A percentile compares a stretch with the other conserved stretches of the same genome.
Conservation (phyloP, 495 filamentous ascomycete genomes). For the Aspergillus kassunensis region DNA sequence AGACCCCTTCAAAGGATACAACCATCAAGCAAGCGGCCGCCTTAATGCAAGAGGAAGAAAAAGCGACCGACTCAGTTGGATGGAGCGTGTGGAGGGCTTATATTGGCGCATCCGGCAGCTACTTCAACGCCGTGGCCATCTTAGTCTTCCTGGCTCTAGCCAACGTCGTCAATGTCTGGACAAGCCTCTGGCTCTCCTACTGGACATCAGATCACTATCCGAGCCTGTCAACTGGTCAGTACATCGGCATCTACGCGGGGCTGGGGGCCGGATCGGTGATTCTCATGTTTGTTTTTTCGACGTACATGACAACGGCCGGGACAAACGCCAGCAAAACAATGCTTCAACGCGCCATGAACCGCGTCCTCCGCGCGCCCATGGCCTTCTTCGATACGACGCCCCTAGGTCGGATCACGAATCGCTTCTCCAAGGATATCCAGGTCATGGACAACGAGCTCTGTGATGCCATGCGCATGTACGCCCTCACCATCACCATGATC, state of each 20-base stretch:
- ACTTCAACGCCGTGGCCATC: slow-evolving; percentile 64
- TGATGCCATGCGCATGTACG: slow-evolving; percentile 91
- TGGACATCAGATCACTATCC: slow-evolving; percentile 76
- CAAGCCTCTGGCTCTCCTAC: slow-evolving; percentile 87
- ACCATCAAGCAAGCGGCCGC: slow-evolving; percentile 40
- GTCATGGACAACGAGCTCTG: slow-evolving; percentile 92
- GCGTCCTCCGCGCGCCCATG: slow-evolving; percentile 87
- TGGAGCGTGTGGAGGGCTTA: slow-evolving; percentile 83
- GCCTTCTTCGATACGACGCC: slow-evolving; percentile 97
- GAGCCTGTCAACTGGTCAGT: slow-evolving; percentile 51
- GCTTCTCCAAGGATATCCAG: slow-evolving; percentile 92
- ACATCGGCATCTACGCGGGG: slow-evolving; percentile 83
- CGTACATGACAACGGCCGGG: slow-evolving; percentile 58
- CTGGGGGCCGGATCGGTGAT: slow-evolving; percentile 69
- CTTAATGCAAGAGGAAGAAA: slow-evolving; percentile 90
- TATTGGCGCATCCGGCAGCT: slow-evolving; percentile 69
- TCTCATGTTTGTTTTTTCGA: slow-evolving; percentile 74
- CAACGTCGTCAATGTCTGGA: slow-evolving; percentile 80
- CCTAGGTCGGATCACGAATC: slow-evolving; percentile 92
- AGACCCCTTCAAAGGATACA: slow-evolving; percentile 36
- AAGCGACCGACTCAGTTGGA: slow-evolving; percentile 72
- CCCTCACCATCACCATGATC: slow-evolving; percentile 76
- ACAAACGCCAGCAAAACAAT: slow-evolving; percentile 79
- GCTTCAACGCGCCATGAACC: slow-evolving; percentile 73
- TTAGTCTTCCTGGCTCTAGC: slow-evolving; percentile 62